A percentile compares a stretch with the other conserved stretches of the same genome.
Conservation (phyloP, 208 protist genomes). For the Trypanosoma scelopori region DNA sequence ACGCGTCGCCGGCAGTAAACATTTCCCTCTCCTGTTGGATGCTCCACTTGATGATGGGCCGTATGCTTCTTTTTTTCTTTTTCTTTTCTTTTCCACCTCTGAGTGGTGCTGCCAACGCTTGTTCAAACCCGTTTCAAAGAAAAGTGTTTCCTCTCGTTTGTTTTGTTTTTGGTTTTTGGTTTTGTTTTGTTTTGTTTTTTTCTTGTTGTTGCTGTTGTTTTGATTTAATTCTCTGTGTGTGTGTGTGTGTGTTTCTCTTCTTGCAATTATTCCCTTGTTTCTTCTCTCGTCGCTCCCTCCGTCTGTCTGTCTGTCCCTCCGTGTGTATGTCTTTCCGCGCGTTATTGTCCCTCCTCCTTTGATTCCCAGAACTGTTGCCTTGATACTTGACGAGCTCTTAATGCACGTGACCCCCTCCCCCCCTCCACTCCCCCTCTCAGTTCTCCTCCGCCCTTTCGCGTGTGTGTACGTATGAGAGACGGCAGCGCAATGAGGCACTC, state of each 20-base stretch:
- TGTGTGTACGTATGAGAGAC: constrained; percentile 1
- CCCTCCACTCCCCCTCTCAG: too few species aligned
- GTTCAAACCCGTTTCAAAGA: not conserved
- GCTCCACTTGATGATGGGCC: too few species aligned
- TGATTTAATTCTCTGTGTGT: too few species aligned
- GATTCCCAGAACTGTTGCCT: too few species aligned
- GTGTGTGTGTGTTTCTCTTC: constrained; percentile 16
- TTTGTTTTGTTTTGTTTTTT: constrained; percentile 11
- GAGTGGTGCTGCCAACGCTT: not conserved
- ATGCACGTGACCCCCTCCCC: too few species aligned
- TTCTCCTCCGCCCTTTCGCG: constrained; percentile 5
- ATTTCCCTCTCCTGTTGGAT: constrained; percentile 13
- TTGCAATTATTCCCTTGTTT: not conserved
- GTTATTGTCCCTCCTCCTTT: constrained; percentile 3
- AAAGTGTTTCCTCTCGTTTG: constrained; percentile 12
- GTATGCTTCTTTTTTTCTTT: constrained; percentile 11
- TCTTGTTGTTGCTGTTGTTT: constrained; percentile 4
- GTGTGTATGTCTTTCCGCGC: too few species aligned
- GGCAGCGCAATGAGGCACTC: not conserved
- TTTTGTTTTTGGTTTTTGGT: constrained; percentile 8
- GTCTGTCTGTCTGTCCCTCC: too few species aligned
- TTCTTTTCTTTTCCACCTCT: constrained; percentile 6
- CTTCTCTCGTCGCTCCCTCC: constrained; percentile 1
- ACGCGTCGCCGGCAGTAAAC: constrained; percentile 22
- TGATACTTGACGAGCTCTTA: too few species aligned